Evolutionary conservation across 306 rosid genomes (phyloP), one percentile per base, ranked within the genome.

Genomic region (Casuarina cunninghamiana): DNA sequence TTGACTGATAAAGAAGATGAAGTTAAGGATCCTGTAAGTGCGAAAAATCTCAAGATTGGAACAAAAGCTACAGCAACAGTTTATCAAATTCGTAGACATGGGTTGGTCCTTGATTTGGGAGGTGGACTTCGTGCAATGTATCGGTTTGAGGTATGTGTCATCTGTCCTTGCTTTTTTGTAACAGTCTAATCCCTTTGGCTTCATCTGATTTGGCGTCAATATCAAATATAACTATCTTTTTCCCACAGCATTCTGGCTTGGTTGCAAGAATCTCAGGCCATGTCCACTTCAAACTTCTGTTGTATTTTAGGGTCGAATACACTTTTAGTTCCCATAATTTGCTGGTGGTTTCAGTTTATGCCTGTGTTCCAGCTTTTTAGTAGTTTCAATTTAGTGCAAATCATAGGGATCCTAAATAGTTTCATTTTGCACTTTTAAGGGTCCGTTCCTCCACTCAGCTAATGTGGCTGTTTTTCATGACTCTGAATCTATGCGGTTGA

Each of bases 31-130:
- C 43, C 84, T 5, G 61, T 85, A 62, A 80, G 84, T 51, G 79
- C 82, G 5, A 81, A 80, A 77, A 82, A 44, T 61, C 78, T 95
- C 86, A 85, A 86, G 89, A 73, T 92, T 67, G 98, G 98, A 83
- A 87, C 84, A 4, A 73, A 85, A 77, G 87, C 91, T 51, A 87
- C 76, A 71, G 97, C 97, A 53, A 88, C 81, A 87, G 90, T 95
- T 75, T 76, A 72, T 87, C 97, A 92, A 89, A 66, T 95, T 75
- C 96, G 98, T 57, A 74, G 91, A 2, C 90, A 71, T 41, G 98
- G 98, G 57, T 87, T 95, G 80, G 97, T 92, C 50, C 91, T 95
- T 84, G 97, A 92, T 82, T 88, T 95, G 85, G 97, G 97, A 49
- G 89, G 90, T 81, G 97, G 93, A 77, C 73, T 87, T 49, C 91